Evolutionary conservation across 805 yeast species (phyloP), one percentile per base, ranked within the genome.

Genomic region (Yarrowia sp.): DNA sequence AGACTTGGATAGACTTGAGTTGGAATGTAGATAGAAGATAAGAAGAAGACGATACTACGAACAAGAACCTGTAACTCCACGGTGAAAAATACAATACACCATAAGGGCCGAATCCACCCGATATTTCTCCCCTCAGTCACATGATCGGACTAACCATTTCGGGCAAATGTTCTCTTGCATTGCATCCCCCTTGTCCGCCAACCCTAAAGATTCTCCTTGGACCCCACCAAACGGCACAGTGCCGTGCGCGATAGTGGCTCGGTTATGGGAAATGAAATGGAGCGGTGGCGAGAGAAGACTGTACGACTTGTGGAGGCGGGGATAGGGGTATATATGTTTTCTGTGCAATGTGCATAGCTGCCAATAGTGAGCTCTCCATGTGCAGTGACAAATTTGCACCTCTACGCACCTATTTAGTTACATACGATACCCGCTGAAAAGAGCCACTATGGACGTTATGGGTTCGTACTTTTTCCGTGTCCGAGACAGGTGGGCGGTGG

Each of bases 151-250:
- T 45, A 45, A 45, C 48, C 48, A 11, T 12, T 45, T 45, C 48
- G 48, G 48, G 48, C 9, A 45, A 16, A 43, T 45, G 14, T 45
- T 45, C 48, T 22, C 16, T 19, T 52, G 41, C 56, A 35, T 35
- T 19, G 19, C 8, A 14, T 15, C 15, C 11, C 12, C n/a, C 42
- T 36, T 50, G 42, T 50, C 56, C 38, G 42, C 19, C 56, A 36
- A 52, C 22, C 42, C 35, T 16, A 50, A 35, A 35, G 12, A 15
- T 26, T n/a, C 41, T 5, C 10, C 32, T 32, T 36, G 56, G 36
- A 52, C 58, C 61, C 61, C 61, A 55, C 61, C 61, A 55, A 55
- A 55, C 61, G 61, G 61, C 61, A 40, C 61, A 8, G 46, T 55
- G 45, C 61, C 61, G 46, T 40, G 43, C 59, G 61, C 22, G 61